Base-by-base conservation (phyloP, 2,329 filamentous ascomycete genomes). In the Seiridium cupressi region DNA sequence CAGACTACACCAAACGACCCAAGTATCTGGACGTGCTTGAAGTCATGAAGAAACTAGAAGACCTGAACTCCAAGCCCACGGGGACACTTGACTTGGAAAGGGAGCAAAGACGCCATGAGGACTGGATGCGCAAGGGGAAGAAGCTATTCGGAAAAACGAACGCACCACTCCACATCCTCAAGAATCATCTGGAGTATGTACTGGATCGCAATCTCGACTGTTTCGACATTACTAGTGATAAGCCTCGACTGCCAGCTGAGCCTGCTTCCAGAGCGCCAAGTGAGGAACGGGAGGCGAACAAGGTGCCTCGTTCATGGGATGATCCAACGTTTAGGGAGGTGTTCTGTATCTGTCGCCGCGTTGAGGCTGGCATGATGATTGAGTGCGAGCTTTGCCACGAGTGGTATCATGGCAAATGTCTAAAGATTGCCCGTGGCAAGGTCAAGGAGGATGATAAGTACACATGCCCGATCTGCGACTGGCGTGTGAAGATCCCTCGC, bases 361-460 rank as follows among this genome's bases (percentile, higher is more conserved):
- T 92, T 5, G 95, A 99, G 75, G 93, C 94, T 44, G 95, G 95
- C 56, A 96, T 98, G 90, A 99, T 99, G 95, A 98, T 99, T 68
- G 95, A 99, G 76, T 99, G 95, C 73, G 95, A 98, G 73, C 82
- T 97, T 44, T 99, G 95, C 75, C 94, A 97, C 70, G 95, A 99
- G 79, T 99, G 95, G 95, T 99, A 99, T 71, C 95, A 99, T 70
- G 94, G 95, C 62, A 98, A 97, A 75, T 99, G 95, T 69, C 82
- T 99, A 44, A 99, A 99, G 79, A 97, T 99, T 70, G 95, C 95
- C 3, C 87, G 95, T 55, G 95, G 95, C 57, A 99, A 98, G 72
- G 92, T 99, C 68, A 98, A 98, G 77, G 95, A 98, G 71, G 94
- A 97, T 64, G 95, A 98, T 72, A 97, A 96, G 73, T 99, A 97